phyloP scores from a whole-genome alignment of 2,329 filamentous ascomycete species.

The Paecilomyces sp. region DNA sequence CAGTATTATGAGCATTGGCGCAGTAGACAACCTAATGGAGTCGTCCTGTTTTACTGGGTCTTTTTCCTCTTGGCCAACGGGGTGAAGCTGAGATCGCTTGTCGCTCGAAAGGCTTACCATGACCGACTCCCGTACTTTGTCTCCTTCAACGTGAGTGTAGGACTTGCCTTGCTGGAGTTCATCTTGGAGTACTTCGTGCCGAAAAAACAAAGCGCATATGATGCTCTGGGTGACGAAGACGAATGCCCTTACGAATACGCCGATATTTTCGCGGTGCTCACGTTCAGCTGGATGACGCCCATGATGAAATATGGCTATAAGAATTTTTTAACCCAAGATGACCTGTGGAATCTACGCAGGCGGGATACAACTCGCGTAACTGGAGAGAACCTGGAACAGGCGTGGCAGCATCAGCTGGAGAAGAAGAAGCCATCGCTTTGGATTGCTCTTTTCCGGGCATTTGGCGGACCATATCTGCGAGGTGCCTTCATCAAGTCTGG shows the following conservation, averaged over 20 bases:
- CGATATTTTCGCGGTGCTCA: slow-evolving; percentile 85
- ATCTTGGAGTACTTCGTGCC: slow-evolving; percentile 78
- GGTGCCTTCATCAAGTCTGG: slow-evolving; percentile 82
- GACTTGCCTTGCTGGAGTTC: slow-evolving; percentile 64
- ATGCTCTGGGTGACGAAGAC: slow-evolving; percentile 58
- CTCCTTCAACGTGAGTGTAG: slow-evolving; percentile 65
- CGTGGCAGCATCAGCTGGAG: slow-evolving; percentile 70
- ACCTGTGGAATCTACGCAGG: slow-evolving; percentile 85
- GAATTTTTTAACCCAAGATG: slow-evolving; percentile 84
- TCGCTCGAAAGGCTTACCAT: slow-evolving; percentile 67
- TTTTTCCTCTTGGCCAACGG: slow-evolving; percentile 70
- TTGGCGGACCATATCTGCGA: slow-evolving; percentile 74
- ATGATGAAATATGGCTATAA: slow-evolving; percentile 95
- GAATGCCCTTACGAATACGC: slow-evolving; percentile 79
- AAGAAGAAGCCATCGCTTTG: slow-evolving; percentile 76
- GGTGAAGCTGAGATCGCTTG: slow-evolving; percentile 78
- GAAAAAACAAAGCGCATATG: slow-evolving; percentile 65
- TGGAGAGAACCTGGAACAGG: slow-evolving; percentile 59
- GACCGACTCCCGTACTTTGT: slow-evolving; percentile 67
- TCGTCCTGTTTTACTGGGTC: slow-evolving; percentile 88
- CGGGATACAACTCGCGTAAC: slow-evolving; percentile 73
- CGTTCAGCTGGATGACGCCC: slow-evolving; percentile 98
- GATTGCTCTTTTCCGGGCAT: slow-evolving; percentile 75
- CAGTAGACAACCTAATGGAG: slow-evolving; percentile 75
- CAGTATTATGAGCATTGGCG: slow-evolving; percentile 85